Base-by-base conservation (phyloP, 768 basidiomycete species). In the Daedalea quercina region DNA sequence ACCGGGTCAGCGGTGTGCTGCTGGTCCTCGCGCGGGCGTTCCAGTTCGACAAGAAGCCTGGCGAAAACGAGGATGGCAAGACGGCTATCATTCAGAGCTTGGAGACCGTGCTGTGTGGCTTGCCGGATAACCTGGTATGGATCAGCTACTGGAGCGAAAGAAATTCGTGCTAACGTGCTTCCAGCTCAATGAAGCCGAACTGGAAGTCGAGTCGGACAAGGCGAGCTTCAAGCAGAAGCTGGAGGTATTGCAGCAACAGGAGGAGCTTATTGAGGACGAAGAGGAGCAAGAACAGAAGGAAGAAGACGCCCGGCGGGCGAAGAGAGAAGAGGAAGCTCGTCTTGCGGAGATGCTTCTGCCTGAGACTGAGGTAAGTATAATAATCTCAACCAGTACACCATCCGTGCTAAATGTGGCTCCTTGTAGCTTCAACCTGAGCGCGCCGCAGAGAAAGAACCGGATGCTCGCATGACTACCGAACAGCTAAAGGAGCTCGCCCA, bases 231-330 rank as follows among this genome's bases (percentile, higher is more conserved):
- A 96, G 75, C 91, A 98, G 76, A 96, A 95, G 70, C 80, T 99
- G 51, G 96, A 98, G 57, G 95, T 99, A 23, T 73, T 99, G 65
- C 92, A 96, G 62, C 91, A 99, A 62, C 96, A 99, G 69, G 91
- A 99, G 66, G 96, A 99, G 68, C 90, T 99, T 56, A 99, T 99
- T 65, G 94, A 99, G 65, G 96, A 99, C 67, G 96, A 99, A 70
- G 84, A 94, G 58, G 96, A 97, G 67, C 96, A 99, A 69, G 96
- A 99, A 57, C 86, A 94, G 69, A 88, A 94, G 71, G 91, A 92
- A 67, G 89, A 93, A 67, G 84, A 89, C 65, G 88, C 91, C n/a
- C 85, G 92, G 40, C 86, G 89, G 52, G 87, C 85, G 43, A 84
- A 84, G 66, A 83, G 84, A 61, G 91, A 79, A 54, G 73, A 79